Base-by-base conservation (phyloP, 257 asterid species). In the Penstemon newberryi region DNA sequence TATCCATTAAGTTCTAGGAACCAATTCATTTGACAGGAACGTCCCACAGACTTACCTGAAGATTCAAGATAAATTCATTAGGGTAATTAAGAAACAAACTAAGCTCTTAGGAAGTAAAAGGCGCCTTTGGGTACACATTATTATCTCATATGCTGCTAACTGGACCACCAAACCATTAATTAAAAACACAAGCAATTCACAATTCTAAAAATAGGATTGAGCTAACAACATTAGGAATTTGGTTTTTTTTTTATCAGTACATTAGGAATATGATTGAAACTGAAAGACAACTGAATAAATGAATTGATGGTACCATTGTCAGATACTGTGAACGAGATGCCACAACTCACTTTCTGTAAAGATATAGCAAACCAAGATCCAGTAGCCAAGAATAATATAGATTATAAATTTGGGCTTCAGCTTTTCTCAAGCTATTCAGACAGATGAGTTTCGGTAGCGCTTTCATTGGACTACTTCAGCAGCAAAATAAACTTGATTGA, bases 101-200 rank as follows among this genome's bases (percentile, higher is more conserved):
- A 60, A 44, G 50, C 51, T 1, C 19, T 42, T 18, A 11, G 13
- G 66, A 13, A 60, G 51, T 47, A 41, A 7, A 5, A 13, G 18
- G 47, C 39, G 36, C 51, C 37, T 60, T 60, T 40, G 13, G 2
- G 33, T 42, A 12, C 8, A 9, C 18, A 25, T 38, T 13, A 13
- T 58, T 59, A 59, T 42, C 66, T 40, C 7, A 46, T 49, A n/a
- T 41, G 45, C 15, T 39, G 65, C 38, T 60, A 40, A 60, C 18
- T 15, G 33, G 33, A 25, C 33, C 33, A 25, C 33, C 51, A 7
- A 8, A 46, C 51, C 8, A 7, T 8, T 8, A 46, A 8, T 46
- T 7, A 46, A 46, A 46, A 12, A 7, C 4, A 46, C 9, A 12
- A 46, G 51, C 51, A 46, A 25, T 46, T 3, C 8, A 46, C 9